Base-by-base conservation (phyloP, 179 eudicot genomes). In the Spergularia azorica region DNA sequence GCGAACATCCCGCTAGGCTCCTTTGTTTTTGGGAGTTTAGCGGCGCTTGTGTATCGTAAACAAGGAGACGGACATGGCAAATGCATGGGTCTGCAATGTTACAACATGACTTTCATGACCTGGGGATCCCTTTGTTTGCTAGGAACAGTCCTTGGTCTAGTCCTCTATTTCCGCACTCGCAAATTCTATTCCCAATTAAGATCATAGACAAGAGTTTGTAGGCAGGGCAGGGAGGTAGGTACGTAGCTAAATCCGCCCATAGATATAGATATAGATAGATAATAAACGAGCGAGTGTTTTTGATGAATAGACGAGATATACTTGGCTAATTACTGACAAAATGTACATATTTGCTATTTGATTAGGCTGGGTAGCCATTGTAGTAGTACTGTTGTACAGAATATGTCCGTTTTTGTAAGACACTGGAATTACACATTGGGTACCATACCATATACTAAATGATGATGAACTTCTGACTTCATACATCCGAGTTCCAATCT, bases 1-100 rank as follows among this genome's bases (percentile, higher is more conserved):
- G 89, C 88, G 7, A 95, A 93, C 72, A 95, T 93, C 26, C 98
- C 98, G 0, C 65, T 95, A 26, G 98, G 98, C 3, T 93, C 98
- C 6, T 88, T 93, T 51, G 20, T 93, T 2, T 95, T 89, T 32
- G 97, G 98, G 9, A 76, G 87, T 58, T 15, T 91, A 32, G 97
- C 98, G 0, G 98, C 97, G 18, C 63, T 87, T 57, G 50, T 90
- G 18, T 95, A 95, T 70, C 82, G 72, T 9, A 83, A 60, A 70
- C 80, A 75, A 61, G 88, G 79, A 0, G 63, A 61, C 20, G 68
- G 36, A 20, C 54, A 60, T 0, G 86, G 85, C 3, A 85, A 67
- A 59, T 95, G 98, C 88, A 74, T 91, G 77, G 97, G 98, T 13
- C 50, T 64, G 57, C 81, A 76, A 71, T 95, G 98, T 68, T 95